Evolutionary conservation across 148 eudicot genomes (phyloP), one percentile per base, ranked within the genome.

Genomic region (Persicaria tinctoria): DNA sequence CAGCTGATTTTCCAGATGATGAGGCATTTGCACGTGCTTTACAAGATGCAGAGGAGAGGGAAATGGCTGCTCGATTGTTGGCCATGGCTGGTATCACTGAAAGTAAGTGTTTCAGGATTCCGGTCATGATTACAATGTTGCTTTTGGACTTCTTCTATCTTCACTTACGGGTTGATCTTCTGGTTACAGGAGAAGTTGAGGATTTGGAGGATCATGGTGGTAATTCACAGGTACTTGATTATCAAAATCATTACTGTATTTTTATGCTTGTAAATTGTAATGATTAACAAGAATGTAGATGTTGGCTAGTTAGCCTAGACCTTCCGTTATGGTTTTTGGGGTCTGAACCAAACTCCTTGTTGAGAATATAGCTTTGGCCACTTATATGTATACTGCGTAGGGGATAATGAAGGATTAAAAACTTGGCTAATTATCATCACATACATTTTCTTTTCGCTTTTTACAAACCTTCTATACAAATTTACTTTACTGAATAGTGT

Each of bases 21-120:
- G 98, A 90, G 84, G 93, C 97, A 73, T 94, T 78, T 89, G 98
- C 98, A 2, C 90, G 97, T 86, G 98, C 98, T 57, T 84, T 94
- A 70, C 98, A 94, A 78, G 97, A 94, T 83, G 96, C 93, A 80
- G 98, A 94, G 84, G 97, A 92, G 74, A 81, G 89, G 69, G 98
- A 92, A 80, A 88, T 92, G 92, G 92, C 97, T 78, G 90, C 97
- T 75, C 90, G 98, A 80, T 82, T 92, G 79, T 74, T 89, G 85
- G 87, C 96, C 18, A 78, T 94, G 70, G 85, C 97, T 46, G 98
- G 98, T 64, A 80, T 94, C 70, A 79, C 87, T 78, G 97, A 87
- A 74, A 79, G 95, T 91, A 78, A 82, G 97, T 81, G 7, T 16
- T 38, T 17, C 44, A 12, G 20, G 48, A 46, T 14, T n/a, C 47